Base-by-base conservation (phyloP, 139 green algal species). In the Coelastrella sp. region DNA sequence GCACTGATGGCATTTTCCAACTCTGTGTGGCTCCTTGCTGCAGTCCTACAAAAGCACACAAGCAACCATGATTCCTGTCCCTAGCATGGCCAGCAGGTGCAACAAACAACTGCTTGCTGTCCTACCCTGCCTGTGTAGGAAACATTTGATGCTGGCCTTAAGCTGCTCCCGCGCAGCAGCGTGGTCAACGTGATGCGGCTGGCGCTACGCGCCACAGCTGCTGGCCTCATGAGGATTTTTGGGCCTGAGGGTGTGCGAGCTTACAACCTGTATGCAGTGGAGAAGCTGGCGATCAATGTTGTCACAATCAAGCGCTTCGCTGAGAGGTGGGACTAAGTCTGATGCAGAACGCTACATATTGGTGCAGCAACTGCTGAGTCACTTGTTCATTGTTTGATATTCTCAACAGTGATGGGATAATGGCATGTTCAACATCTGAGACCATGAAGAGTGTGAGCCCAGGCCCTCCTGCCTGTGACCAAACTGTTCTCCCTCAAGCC, bases 201-300 rank as follows among this genome's bases (percentile, higher is more conserved):
- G 6, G 24, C 93, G 17, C 87, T 96, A 27, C 84, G 84, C 8
- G 93, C 93, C 66, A 75, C 91, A 25, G 93, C 90, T 8, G 73
- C 92, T 9, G 92, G 90, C 1, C 61, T 93, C 89, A 93, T 97
- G 93, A 68, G 75, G 27, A 83, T 95, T 59, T 89, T 97, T 65
- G 88, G 70, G 80, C 70, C 80, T 15, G 88, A 91, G 6, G 88
- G 81, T 6, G 80, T 88, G 14, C 93, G 92, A 11, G 93, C 82
- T 22, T 96, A 92, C 92, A 97, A 97, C 93, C 92, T 97, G 87
- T 96, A 95, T 89, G 95, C 92, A 5, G 70, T 96, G 22, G 89
- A 96, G 91, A 90, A 91, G 8, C 93, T 97, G 81, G 82, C 91
- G 12, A 68, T 49, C 4, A 95, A 97, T 82, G 9, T 97, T 11